Evolutionary conservation across 306 rosid genomes (phyloP).

Genomic region (Abrus precatorius): DNA sequence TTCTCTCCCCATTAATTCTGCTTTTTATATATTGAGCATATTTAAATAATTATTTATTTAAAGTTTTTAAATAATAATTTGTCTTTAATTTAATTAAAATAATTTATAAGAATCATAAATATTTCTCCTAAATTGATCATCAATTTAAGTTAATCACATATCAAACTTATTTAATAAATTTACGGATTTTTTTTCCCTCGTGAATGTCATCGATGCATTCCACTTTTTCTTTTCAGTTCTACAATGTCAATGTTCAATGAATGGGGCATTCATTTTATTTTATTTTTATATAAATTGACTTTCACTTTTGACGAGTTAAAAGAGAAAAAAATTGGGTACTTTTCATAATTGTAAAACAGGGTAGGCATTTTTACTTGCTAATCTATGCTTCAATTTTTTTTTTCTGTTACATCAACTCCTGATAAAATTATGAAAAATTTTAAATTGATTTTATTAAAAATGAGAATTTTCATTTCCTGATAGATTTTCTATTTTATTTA

Average conservation of each 20-base stretch:
- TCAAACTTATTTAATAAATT: background rate
- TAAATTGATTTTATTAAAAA: background rate
- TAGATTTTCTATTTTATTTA: background rate
- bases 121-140: too few relatives aligned
- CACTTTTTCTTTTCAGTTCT: background rate
- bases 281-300: too few relatives aligned
- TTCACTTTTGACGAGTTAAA: conserved; percentile 6
- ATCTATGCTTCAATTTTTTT: background rate
- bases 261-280: background rate
- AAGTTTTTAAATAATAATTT: too few relatives aligned
- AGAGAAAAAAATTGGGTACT: background rate
- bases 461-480: background rate
- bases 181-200: background rate
- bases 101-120: too few relatives aligned
- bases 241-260: background rate
- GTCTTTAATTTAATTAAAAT: too few relatives aligned
- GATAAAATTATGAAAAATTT: background rate
- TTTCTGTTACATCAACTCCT: background rate
- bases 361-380: background rate
- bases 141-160: background rate
- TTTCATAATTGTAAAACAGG: background rate
- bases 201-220: background rate
- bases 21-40: too few relatives aligned
- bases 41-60: too few relatives aligned
- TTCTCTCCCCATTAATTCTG: too few relatives aligned